Conservation (phyloP, 176 grass and related monocot species). For the Zea mays region DNA sequence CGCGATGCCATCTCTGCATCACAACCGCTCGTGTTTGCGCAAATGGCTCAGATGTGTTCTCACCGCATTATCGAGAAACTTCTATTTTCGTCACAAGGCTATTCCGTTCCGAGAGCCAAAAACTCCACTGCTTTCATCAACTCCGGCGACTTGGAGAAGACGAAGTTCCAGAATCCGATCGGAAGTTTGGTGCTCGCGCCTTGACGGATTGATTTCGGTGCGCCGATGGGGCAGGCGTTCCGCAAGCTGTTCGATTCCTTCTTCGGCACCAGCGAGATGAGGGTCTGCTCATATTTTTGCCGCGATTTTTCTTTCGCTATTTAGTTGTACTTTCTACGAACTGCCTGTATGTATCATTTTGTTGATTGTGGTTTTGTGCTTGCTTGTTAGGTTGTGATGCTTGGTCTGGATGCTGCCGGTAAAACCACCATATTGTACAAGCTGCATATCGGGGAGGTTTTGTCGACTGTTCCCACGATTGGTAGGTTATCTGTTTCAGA, state of each 20-base stretch:
- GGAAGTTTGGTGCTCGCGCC: not conserved
- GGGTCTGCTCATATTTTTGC: slow-evolving; percentile 40
- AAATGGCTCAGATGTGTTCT: slow-evolving; percentile 10
- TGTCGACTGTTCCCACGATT: slow-evolving; percentile 79
- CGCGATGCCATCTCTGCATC: slow-evolving; percentile 41
- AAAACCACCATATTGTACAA: slow-evolving; percentile 82
- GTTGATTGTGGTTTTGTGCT: not conserved
- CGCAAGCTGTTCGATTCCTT: slow-evolving; percentile 80
- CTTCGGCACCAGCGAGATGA: slow-evolving; percentile 85
- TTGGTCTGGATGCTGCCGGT: slow-evolving; percentile 72
- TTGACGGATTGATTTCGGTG: not conserved
- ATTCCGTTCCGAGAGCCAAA: not conserved
- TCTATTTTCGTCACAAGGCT: not conserved
- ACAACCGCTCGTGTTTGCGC: not conserved
- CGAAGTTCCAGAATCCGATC: not conserved
- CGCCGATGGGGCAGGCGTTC: slow-evolving; percentile 75
- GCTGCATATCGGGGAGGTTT: slow-evolving; percentile 78
- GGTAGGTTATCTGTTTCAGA: slow-evolving; percentile 42
- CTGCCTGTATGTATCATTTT: not conserved
- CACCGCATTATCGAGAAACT: not conserved
- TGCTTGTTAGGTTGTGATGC: slow-evolving; percentile 69
- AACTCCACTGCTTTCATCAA: not conserved
- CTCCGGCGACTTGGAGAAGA: slow-evolving; percentile 28
- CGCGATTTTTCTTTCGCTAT: not conserved
- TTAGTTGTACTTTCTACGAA: not conserved